Evolutionary conservation across 495 filamentous ascomycete species (phyloP).

Genomic region (Hyaloscypha hepaticicola): DNA sequence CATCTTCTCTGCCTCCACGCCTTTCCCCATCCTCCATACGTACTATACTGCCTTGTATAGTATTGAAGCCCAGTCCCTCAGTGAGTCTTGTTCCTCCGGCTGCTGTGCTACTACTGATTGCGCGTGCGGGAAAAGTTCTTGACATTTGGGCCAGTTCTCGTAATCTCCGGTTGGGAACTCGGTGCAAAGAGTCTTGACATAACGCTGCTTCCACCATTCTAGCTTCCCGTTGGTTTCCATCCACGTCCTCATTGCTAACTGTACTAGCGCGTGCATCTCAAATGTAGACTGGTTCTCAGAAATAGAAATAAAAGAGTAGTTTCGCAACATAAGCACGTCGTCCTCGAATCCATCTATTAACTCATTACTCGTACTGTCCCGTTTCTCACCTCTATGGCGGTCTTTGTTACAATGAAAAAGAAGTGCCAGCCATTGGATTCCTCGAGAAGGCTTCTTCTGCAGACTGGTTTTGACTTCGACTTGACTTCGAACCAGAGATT

Average conservation of each 20-base stretch:
- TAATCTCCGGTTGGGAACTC: background rate
- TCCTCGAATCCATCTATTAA: conserved; percentile 38
- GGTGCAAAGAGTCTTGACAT: background rate
- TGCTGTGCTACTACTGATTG: background rate
- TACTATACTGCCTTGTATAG: conserved; percentile 1
- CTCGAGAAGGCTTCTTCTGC: background rate
- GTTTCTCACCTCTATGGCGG: background rate
- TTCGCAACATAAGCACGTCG: conserved; percentile 39
- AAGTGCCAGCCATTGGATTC: background rate
- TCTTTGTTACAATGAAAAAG: background rate
- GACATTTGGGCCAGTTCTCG: background rate
- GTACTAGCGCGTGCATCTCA: background rate
- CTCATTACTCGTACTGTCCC: background rate
- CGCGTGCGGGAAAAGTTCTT: background rate
- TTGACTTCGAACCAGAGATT: conserved; percentile 19
- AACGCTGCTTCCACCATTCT: background rate
- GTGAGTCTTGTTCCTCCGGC: background rate
- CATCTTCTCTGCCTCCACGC: conserved; percentile 1
- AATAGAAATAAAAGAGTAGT: conserved; percentile 41
- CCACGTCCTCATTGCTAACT: background rate
- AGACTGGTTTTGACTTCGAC: background rate
- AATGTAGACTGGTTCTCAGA: background rate
- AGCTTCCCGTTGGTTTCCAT: background rate
- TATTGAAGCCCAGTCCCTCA: conserved; percentile 1
- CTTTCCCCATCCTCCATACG: background rate